Evolutionary conservation across 148 eudicot species (phyloP).

Genomic region (Fagopyrum homotropicum): DNA sequence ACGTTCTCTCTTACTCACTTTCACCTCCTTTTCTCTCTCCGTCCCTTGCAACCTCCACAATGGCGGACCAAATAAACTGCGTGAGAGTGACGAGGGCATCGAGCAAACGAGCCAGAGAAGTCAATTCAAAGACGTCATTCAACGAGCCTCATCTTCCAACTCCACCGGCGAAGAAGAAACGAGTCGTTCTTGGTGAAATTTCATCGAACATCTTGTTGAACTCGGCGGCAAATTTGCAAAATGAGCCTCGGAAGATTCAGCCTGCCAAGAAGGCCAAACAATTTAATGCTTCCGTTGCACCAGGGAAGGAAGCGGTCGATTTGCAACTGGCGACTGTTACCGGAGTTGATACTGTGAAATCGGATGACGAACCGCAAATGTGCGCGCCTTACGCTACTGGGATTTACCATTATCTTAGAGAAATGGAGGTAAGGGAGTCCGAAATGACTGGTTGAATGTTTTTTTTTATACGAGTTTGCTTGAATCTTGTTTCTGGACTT

Average conservation of each 20-base stretch:
- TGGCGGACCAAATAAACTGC: slow-evolving; percentile 69
- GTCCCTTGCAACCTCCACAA: slow-evolving; percentile 1
- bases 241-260: slow-evolving; percentile 11
- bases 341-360: slow-evolving; percentile 21
- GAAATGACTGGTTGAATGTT: not conserved
- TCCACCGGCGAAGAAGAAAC: slow-evolving; percentile 27
- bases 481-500: not conserved
- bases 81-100: slow-evolving; percentile 54
- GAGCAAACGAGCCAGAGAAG: slow-evolving; percentile 38
- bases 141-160: not conserved
- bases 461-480: no score
- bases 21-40: no score
- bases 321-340: not conserved
- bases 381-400: slow-evolving; percentile 28
- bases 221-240: not conserved
- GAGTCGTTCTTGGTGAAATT: slow-evolving; percentile 75
- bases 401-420: slow-evolving; percentile 60
- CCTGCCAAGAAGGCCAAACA: slow-evolving; percentile 7
- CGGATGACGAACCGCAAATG: slow-evolving; percentile 5
- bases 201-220: slow-evolving; percentile 19
- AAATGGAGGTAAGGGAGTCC: slow-evolving; percentile 58
- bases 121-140: slow-evolving; percentile 12
- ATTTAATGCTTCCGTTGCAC: slow-evolving; percentile 10
- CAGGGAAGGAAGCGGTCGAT: slow-evolving; percentile 17
- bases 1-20: no score